Percentiles rank a stretch among this genome's conserved stretches.
Evolutionary conservation across 2,329 filamentous ascomycete genomes (phyloP).

Genomic region (Aureobasidium sp.): DNA sequence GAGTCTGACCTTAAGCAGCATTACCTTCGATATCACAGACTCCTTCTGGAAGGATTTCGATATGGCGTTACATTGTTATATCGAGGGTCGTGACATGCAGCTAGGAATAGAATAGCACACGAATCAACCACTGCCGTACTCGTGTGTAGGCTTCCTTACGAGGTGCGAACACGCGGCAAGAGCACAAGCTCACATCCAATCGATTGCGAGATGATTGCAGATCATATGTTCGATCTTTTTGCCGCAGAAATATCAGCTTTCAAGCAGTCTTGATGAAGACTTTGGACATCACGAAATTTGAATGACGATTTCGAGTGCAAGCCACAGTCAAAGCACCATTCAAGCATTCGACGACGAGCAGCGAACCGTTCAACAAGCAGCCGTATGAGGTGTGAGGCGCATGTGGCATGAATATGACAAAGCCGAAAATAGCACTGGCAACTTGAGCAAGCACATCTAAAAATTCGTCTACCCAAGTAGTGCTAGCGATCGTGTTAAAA

Average conservation of each 20-base stretch:
- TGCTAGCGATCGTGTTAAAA: background rate
- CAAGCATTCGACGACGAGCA: background rate
- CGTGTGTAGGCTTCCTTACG: background rate
- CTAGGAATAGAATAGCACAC: background rate
- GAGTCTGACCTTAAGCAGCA: background rate
- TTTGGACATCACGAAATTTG: background rate
- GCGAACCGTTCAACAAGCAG: background rate
- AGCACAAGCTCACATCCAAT: background rate
- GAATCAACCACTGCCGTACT: background rate
- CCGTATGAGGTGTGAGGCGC: conserved; percentile 10
- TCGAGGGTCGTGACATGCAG: background rate
- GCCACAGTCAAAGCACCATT: background rate
- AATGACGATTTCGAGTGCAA: background rate
- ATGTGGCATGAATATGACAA: background rate
- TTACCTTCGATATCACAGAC: background rate
- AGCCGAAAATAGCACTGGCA: conserved; percentile 7
- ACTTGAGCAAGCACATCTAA: background rate
- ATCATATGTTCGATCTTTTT: background rate
- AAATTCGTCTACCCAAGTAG: background rate
- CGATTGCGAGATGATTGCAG: background rate
- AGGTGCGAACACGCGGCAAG: background rate
- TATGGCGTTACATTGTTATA: background rate
- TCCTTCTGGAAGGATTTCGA: conserved; percentile 3
- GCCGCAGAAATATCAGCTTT: background rate
- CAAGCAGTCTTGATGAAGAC: background rate